phyloP scores from a whole-genome alignment of 1,284 basidiomycete genomes.

The Irpex sp. region DNA sequence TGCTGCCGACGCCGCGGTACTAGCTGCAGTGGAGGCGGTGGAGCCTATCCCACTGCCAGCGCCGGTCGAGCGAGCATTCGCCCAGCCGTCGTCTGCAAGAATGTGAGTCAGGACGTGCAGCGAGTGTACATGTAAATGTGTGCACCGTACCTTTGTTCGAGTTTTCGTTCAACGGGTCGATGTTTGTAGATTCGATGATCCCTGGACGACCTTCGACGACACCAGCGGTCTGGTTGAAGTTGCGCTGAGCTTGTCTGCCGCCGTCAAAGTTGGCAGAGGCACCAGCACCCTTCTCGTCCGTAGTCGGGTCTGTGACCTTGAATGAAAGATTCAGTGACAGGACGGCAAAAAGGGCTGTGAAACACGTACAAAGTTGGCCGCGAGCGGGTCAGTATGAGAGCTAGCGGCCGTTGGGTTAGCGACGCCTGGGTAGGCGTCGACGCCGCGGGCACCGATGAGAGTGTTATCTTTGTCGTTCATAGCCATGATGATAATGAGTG shows the following conservation, averaged over 20 bases:
- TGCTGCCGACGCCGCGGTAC: conserved; percentile 16
- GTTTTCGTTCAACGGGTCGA: conserved; percentile 46
- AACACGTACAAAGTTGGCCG: conserved; percentile 39
- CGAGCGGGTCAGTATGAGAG: conserved; percentile 34
- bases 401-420: conserved; percentile 42
- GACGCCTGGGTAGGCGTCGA: conserved; percentile 40
- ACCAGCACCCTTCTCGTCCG: conserved; percentile 36
- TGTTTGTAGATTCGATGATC: conserved; percentile 49
- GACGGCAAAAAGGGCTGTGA: too few species aligned
- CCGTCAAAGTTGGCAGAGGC: conserved; percentile 37
- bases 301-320: conserved; percentile 40
- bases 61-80: conserved; percentile 26
- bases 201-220: conserved; percentile 50
- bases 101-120: background rate
- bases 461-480: conserved; percentile 32
- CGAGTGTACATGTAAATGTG: background rate
- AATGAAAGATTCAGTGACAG: background rate
- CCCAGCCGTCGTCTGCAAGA: conserved; percentile 39
- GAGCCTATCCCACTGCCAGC: conserved; percentile 10
- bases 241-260: conserved; percentile 32
- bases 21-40: conserved; percentile 13
- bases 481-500: conserved; percentile 8
- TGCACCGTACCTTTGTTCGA: conserved; percentile 35
- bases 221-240: conserved; percentile 37
- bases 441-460: conserved; percentile 28